Evolutionary conservation across 2,329 filamentous ascomycete genomes (phyloP).

Genomic region (Xylaria sp.): DNA sequence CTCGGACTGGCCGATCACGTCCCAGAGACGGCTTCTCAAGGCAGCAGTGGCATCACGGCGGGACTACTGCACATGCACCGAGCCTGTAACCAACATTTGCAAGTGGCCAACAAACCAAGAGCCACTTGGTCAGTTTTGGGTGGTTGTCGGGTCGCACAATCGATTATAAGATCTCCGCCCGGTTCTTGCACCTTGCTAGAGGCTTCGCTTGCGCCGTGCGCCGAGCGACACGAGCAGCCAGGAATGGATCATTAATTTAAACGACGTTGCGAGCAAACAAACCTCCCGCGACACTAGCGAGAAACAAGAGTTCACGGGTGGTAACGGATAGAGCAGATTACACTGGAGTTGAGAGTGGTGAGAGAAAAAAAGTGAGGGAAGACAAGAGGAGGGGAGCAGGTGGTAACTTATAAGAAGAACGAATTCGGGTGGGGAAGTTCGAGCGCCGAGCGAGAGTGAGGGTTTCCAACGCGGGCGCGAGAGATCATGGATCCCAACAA

Average conservation of each 20-base stretch:
- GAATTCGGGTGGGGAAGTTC: conserved; percentile 22
- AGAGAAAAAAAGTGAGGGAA: conserved; percentile 19
- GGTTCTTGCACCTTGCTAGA: conserved; percentile 12
- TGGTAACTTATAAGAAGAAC: conserved; percentile 2
- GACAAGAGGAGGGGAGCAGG: background rate
- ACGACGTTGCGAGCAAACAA: conserved; percentile 9
- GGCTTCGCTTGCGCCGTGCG: conserved; percentile 29
- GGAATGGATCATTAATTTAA: conserved; percentile 12
- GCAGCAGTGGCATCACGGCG: background rate
- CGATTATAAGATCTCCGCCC: conserved; percentile 12
- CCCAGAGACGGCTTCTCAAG: conserved; percentile 9
- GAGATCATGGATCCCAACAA: conserved; percentile 33
- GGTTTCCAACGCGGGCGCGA: conserved; percentile 6
- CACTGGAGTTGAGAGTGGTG: background rate
- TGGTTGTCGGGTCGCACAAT: conserved; percentile 22
- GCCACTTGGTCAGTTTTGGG: conserved; percentile 1
- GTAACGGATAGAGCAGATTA: background rate
- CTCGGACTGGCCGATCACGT: conserved; percentile 14
- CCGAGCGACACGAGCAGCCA: conserved; percentile 12
- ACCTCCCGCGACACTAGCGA: conserved; percentile 1
- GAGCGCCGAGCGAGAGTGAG: background rate
- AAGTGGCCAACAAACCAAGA: conserved; percentile 10
- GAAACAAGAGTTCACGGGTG: background rate
- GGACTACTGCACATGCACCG: conserved; percentile 18
- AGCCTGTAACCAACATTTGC: conserved; percentile 15